These are phyloP conservation scores for Silene latifolia DNA, from an alignment of 148 eudicot species.

Conservation along the genomic window DNA sequence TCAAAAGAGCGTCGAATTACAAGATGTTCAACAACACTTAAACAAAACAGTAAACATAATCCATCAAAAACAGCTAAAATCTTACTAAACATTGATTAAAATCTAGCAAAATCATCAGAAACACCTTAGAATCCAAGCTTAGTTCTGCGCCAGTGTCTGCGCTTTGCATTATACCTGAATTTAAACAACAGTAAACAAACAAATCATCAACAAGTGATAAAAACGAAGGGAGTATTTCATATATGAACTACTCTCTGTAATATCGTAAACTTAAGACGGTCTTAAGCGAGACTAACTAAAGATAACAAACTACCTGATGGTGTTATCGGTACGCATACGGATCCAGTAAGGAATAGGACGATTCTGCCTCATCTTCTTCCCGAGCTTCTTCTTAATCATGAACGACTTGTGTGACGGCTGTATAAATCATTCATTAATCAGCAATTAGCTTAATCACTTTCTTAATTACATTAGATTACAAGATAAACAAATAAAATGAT, in stretches of 20 bases:
- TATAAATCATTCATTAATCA: neutral
- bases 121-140: constrained; percentile 34
- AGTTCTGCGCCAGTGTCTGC: constrained; percentile 40
- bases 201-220: too few relatives aligned
- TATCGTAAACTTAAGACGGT: too few relatives aligned
- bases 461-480: neutral
- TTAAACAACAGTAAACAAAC: neutral
- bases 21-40: neutral
- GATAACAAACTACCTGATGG: constrained; percentile 43
- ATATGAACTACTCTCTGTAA: too few relatives aligned
- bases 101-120: neutral
- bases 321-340: constrained; percentile 78
- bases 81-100: neutral
- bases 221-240: too few relatives aligned
- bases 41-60: neutral
- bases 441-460: too few relatives aligned
- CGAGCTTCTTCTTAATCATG: constrained; percentile 81
- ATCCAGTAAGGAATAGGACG: constrained; percentile 89
- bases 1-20: constrained; percentile 5
- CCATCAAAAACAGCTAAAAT: neutral
- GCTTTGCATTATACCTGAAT: constrained; percentile 34
- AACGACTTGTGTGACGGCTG: constrained; percentile 90
- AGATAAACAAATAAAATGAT: neutral
- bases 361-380: constrained; percentile 91
- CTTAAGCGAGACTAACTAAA: too few relatives aligned